Evolutionary conservation across 768 basidiomycete genomes (phyloP), one percentile per base, ranked within the genome.

Genomic region (Suillus subaureus): DNA sequence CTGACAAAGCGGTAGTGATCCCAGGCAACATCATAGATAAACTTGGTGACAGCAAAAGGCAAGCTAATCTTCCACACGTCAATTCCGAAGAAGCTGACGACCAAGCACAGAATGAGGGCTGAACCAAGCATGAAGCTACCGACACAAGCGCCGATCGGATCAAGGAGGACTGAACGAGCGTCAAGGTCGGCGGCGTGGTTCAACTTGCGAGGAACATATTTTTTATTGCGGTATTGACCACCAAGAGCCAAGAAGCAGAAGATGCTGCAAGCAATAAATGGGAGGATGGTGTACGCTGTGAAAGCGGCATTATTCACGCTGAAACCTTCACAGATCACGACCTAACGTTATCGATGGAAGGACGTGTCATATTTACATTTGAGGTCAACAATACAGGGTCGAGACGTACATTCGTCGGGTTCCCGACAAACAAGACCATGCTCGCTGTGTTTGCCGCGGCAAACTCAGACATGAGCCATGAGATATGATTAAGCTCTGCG

Each of bases 321-420:
- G 74, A 97, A 95, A 0, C 94, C 93, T 62, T 93, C 94, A 60
- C 93, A 92, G 28, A 97, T 87, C 56, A 99, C 91, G 26, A 97
- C 71, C 76, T 76, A 62, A 39, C 4, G 18, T 37, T 6, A 78
- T 64, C 16, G 49, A 40, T 61, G 8, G 23, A 52, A 4, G 15
- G 8, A 58, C 12, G 61, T 23, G 4, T 39, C 1, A 37, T 1
- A 18, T 64, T 18, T 56, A 40, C 6, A 21, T 54, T 61, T 2
- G 26, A 23, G 5, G 35, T 23, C 11, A 39, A n/a, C 6, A 26
- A 61, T 37, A 35, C 43, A 4, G 49, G 16, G 52, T 28, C 54
- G 51, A 57, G 15, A 70, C 74, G 7, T 55, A 76, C 89, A 71
- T 98, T 99, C 1, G 97, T 99, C 2, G 93, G 94, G 73, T 98